Base-by-base conservation (phyloP, 2,329 filamentous ascomycete species). In the Paradendryphiella salina region DNA sequence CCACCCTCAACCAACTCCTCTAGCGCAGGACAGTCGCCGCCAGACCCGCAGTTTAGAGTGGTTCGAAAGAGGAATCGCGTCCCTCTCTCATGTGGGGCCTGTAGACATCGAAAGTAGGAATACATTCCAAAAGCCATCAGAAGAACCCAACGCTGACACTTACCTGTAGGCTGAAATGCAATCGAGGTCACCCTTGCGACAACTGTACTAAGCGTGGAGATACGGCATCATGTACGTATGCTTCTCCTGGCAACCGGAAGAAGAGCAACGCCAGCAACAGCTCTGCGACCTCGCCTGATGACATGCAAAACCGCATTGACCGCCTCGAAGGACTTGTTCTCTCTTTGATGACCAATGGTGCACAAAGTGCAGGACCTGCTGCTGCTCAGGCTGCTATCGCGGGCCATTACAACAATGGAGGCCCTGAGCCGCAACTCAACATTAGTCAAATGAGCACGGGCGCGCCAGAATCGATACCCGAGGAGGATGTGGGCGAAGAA, bases 271-370 rank as follows among this genome's bases (percentile, higher is more conserved):
- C 64, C 49, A 80, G 78, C 67, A 83, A 86, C 73, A 82, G 76
- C 46, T 61, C 76, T 43, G 76, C 83, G 75, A 80, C 81, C 49
- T 80, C 82, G 63, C 90, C 93, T 41, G 92, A 96, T 80, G 93
- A 96, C 75, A 96, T 97, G 93, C 93, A 97, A 77, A 96, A 95
- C 70, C 88, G 94, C 72, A 97, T 97, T 76, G 92, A 97, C 78
- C 85, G 93, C 65, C 81, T 97, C 60, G 93, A 97, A 80, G 88
- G 89, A 63, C 78, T 97, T 72, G 93, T 97, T 54, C 76, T 97
- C 59, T 95, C 90, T 21, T 75, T 97, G 69, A 96, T 97, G 93
- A 93, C 93, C 68, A 92, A 89, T 72, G 90, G 90, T 50, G 82
- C 80, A n/a, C 79, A 82, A 59, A 80, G 82, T 46, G 79, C 81